Evolutionary conservation across 2,329 filamentous ascomycete species (phyloP), one percentile per base, ranked within the genome.

Genomic region (Clarireedia hainanense): DNA sequence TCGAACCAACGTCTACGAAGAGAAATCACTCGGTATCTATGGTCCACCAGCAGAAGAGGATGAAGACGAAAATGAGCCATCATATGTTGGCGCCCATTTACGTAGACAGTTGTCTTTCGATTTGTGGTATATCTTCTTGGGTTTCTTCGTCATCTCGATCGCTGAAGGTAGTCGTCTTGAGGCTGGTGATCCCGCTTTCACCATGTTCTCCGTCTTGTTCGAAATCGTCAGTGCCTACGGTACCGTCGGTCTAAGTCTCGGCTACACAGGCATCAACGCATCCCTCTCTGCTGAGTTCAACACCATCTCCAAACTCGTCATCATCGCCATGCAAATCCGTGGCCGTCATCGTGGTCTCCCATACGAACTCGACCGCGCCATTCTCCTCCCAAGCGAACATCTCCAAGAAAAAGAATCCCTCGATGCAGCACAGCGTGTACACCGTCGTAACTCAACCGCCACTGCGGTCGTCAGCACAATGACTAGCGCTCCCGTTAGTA

Each of bases 31-130:
- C 0, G 89, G 89, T 5, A 83, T 95, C 30, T 91, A 87, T 66
- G 75, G 74, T 50, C 73, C 73, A 20, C 67, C 73, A n/a, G 67
- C 74, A 37, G 76, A 79, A 42, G 70, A 74, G 0, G 69, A 74
- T 3, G 74, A 76, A 4, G 75, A 80, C 1, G 75, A 78, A n/a
- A 75, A 78, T 2, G 72, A 75, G 4, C 81, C 89, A 46, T 92
- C 86, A 58, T 97, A 96, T 64, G 86, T 99, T 51, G 89, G 90
- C 2, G 85, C 89, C 51, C 94, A 99, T 81, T 79, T 99, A 69
- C 88, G 94, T 39, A 84, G 88, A 47, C 94, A 99, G 71, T 80
- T 99, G 37, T 95, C 91, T 53, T 99, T 99, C 74, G 94, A 99
- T 72, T 72, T 99, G 71, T 99, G 94, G 94, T 99, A 91, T 66